A percentile compares a stretch with the other conserved stretches of the same genome.
Evolutionary conservation across 306 rosid species (phyloP).

Genomic region (Gastrolobium bilobum): DNA sequence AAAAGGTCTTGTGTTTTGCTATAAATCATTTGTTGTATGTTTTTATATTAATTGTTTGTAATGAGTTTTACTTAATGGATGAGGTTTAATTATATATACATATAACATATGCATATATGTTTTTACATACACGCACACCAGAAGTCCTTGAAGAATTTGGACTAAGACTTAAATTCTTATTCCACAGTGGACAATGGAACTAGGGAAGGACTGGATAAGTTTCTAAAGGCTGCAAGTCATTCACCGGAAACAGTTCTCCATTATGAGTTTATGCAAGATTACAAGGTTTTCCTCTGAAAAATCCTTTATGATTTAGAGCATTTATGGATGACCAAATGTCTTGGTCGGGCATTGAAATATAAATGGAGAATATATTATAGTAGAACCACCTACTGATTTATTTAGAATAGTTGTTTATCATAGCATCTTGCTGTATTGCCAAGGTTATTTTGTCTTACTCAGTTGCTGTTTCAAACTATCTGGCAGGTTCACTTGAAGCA

Average conservation of each 20-base stretch:
- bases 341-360: constrained; percentile 10
- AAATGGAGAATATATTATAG: constrained; percentile 21
- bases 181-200: constrained; percentile 92
- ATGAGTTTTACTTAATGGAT: constrained; percentile 12
- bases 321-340: not conserved
- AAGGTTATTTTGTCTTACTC: constrained; percentile 29
- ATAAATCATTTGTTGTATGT: not conserved
- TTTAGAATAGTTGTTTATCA: not conserved
- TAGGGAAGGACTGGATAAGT: constrained; percentile 93
- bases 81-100: not conserved
- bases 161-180: constrained; percentile 42
- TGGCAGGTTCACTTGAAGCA: constrained; percentile 91
- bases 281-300: constrained; percentile 70
- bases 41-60: not conserved
- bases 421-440: constrained; percentile 15
- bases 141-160: constrained; percentile 18
- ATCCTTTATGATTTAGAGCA: constrained; percentile 16
- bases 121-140: not conserved
- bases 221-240: constrained; percentile 90
- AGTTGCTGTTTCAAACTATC: constrained; percentile 30
- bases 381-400: not conserved
- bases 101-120: not conserved
- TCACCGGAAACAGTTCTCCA: constrained; percentile 97
- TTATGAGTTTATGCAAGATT: constrained; percentile 99
- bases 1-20: constrained; percentile 30